Evolutionary conservation across 768 basidiomycete genomes (phyloP), one percentile per base, ranked within the genome.

Genomic region (Kondoa malvinella): DNA sequence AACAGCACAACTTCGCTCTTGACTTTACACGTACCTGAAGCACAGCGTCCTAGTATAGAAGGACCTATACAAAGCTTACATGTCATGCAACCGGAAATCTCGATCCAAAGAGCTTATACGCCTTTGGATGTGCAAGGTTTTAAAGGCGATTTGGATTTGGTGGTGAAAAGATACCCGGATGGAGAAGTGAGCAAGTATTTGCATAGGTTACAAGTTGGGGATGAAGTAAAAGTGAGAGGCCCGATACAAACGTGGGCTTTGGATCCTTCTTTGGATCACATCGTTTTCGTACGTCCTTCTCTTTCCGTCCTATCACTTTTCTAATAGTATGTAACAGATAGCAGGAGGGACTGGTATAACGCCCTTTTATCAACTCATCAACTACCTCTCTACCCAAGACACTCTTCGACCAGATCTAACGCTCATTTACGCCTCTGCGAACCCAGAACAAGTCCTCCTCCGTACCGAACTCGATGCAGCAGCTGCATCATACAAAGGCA

Each of bases 271-370:
- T 66, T 64, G 66, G 72, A 72, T 30, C 66, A 72, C 25, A 64
- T 75, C 31, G 70, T 72, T 57, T 73, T 75, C 56, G 73, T 75
- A 50, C 27, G 74, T 65, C 27, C 40, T 12, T 3, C 2, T 4
- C 25, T 27, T 1, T 64, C 1, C 27, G 26, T 27, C 59, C 3
- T 26, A 12, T 17, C 34, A 12, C 58, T 63, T 16, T 31, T 2
- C 16, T n/a, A 14, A 21, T n/a, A 21, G 0, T 12, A 0, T 0
- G n/a, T 0, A 4, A 17, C 64, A 75, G 74, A 69, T 75, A 58
- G 74, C 71, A 2, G 74, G 74, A n/a, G 74, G 74, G 1, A 75
- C 74, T 0, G 74, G 74, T 15, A 65, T 75, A 16, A 71, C 74
- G 0, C 74, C 74, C 15, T 69, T 73, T 1, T 68, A 63, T 40